Percentiles rank a stretch among this genome's conserved stretches.
These are phyloP conservation scores for Rhodofomes roseus DNA, from an alignment of 1,284 basidiomycete genomes.

Conservation along the genomic window DNA sequence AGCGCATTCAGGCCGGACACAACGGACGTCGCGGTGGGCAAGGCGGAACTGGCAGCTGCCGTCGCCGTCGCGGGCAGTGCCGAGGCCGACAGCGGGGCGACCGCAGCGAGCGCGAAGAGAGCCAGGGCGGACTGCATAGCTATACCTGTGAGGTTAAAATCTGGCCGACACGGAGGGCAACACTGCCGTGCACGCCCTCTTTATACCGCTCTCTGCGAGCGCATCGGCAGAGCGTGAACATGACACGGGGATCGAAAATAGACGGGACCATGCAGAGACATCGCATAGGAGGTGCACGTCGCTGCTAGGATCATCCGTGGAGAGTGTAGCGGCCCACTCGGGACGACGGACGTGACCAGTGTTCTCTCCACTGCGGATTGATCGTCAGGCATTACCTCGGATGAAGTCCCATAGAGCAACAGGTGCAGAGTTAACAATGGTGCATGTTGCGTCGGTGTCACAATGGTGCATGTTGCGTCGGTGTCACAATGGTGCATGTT, in stretches of 20 bases:
- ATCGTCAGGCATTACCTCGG: neutral
- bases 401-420: too few species aligned
- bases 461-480: too few species aligned
- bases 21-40: slow-evolving; percentile 13
- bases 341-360: neutral
- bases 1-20: slow-evolving; percentile 33
- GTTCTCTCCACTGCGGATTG: neutral
- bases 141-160: neutral
- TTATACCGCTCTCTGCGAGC: neutral
- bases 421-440: neutral
- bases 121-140: neutral
- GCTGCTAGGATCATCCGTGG: neutral
- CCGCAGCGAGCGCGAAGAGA: neutral
- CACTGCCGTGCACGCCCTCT: neutral
- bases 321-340: neutral
- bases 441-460: neutral
- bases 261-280: neutral
- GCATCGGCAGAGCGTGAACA: neutral
- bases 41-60: neutral
- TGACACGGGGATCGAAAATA: neutral
- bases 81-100: neutral
- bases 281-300: neutral
- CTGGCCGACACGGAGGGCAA: neutral
- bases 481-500: too few species aligned
- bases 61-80: slow-evolving; percentile 5